Percentiles rank a stretch among this genome's conserved stretches.
Evolutionary conservation across 768 basidiomycete species (phyloP).

Genomic region (Termitomyces sp.): DNA sequence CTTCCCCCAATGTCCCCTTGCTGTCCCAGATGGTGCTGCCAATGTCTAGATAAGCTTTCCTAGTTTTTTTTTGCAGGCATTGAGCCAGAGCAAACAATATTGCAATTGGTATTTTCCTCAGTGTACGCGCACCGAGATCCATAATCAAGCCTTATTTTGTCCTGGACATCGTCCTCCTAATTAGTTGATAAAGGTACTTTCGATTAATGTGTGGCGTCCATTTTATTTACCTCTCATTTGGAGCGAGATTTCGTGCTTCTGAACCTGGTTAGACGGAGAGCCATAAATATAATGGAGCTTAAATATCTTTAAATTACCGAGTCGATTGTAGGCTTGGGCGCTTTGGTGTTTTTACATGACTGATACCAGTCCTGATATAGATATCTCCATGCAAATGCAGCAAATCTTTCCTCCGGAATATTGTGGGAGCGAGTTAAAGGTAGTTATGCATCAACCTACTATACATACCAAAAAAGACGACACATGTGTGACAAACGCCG

Average conservation of each 20-base stretch:
- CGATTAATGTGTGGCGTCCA: neutral
- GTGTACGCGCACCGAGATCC: too few species aligned
- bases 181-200: neutral
- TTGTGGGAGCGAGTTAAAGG: too few species aligned
- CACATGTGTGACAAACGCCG: too few species aligned
- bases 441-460: neutral
- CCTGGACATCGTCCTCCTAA: too few species aligned
- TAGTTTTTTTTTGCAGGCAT: too few species aligned
- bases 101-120: too few species aligned
- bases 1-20: slow-evolving; percentile 8
- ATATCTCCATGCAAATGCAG: neutral
- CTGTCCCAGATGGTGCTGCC: slow-evolving; percentile 7
- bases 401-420: neutral
- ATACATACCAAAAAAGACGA: too few species aligned
- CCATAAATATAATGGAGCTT: too few species aligned
- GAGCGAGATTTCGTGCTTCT: neutral
- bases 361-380: too few species aligned
- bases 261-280: neutral
- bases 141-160: too few species aligned
- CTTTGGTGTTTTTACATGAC: neutral
- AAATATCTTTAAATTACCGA: neutral
- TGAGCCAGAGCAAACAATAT: too few species aligned
- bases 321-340: neutral
- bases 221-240: neutral
- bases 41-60: neutral